Base-by-base conservation (phyloP, 495 filamentous ascomycete species). In the Lineolata rhizophorae region DNA sequence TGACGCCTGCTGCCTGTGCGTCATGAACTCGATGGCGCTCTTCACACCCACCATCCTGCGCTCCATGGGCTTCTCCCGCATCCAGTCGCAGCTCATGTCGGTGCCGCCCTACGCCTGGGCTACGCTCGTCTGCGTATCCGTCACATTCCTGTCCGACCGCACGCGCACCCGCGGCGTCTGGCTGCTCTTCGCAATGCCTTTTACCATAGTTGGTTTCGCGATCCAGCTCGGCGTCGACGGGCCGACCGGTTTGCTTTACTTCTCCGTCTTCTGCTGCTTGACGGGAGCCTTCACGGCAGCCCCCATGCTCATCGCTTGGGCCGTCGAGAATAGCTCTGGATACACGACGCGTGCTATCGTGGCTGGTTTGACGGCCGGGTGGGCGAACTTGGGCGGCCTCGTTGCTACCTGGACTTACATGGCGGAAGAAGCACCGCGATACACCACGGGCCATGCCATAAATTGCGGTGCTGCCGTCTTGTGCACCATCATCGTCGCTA, bases 91-190 rank as follows among this genome's bases (percentile, higher is more conserved):
- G 41, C 65, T 79, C 0, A 64, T 61, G 39, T 78, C 76, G 0
- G 75, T 79, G 0, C 76, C 76, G 0, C 75, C 75, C 0, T 80
- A 80, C 41, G 53, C 71, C 3, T 60, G 78, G 2, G 75, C 72
- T 6, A 71, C 57, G 9, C 67, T 75, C 44, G 74, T 77, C 54
- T 69, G 65, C 3, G 33, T 80, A 1, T 36, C 65, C 4, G 53
- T 79, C 30, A 68, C 72, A 0, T 60, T 62, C 35, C 47, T 77
- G 16, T 68, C 61, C 45, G 72, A 65, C 62, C 49, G 56, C 10
- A 42, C 62, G 21, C 70, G 79, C 41, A 52, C 47, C 1, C 64
- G 64, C 22, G 35, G 53, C 26, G 35, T 57, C 19, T 61, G 60
- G 43, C 57, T 63, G 46, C 47, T 65, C 29, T 25, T 54, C 18